Percentiles rank a stretch among this genome's conserved stretches.
phyloP scores from a whole-genome alignment of 345 rosid genomes.

The Populus tremula region DNA sequence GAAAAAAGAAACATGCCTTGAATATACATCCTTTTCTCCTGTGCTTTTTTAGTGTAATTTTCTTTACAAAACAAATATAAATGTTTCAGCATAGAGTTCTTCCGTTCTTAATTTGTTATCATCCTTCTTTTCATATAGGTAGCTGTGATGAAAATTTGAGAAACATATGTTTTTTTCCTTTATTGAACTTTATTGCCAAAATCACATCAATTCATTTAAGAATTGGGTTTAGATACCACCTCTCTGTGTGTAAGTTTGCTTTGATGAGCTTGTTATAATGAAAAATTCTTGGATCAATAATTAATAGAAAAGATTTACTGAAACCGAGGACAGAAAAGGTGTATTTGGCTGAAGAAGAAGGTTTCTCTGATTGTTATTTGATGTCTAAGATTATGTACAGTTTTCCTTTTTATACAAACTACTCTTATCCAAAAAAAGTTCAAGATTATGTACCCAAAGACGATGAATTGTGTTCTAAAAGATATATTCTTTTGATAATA shows the following conservation, averaged over 20 bases:
- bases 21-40: background rate
- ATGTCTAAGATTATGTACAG: background rate
- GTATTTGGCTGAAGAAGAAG: background rate
- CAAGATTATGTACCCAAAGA: background rate
- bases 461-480: too few species aligned
- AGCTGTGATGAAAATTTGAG: too few species aligned
- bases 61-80: background rate
- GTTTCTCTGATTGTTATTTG: background rate
- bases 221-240: background rate
- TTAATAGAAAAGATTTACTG: background rate
- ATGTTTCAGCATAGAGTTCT: background rate
- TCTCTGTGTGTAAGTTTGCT: background rate
- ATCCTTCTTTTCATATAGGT: background rate
- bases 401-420: too few species aligned
- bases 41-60: background rate
- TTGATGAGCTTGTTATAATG: background rate
- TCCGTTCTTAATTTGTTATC: background rate
- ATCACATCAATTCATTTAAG: background rate
- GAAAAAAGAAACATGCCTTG: conserved; percentile 1
- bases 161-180: too few species aligned
- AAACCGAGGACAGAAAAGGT: background rate
- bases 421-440: background rate
- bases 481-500: too few species aligned
- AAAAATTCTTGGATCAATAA: background rate
- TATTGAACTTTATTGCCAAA: background rate